Evolutionary conservation across 176 grass and related monocot species (phyloP).

Genomic region (Triticum timopheevii): DNA sequence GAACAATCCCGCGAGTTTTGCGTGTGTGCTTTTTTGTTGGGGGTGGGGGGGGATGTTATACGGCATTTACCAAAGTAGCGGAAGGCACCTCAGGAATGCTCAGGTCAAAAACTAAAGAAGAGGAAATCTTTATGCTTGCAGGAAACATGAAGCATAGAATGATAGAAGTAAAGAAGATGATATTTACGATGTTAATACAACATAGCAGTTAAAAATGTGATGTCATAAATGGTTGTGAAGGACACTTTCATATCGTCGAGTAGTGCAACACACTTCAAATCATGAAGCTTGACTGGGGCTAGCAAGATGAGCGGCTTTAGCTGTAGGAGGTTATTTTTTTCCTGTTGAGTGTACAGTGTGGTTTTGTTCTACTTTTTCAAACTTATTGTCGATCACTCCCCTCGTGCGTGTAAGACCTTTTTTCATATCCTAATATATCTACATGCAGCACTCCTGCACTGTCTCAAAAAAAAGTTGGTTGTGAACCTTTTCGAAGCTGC

Average conservation of each 20-base stretch:
- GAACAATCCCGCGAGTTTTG: neutral
- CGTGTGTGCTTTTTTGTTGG: too few species aligned
- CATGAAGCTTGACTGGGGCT: neutral
- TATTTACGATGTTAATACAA: neutral
- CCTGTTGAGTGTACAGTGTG: neutral
- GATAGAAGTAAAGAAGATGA: neutral
- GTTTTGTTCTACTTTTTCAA: neutral
- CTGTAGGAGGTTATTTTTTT: neutral
- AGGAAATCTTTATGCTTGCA: conserved; percentile 23
- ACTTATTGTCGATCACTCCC: neutral
- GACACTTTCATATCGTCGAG: neutral
- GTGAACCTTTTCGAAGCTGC: conserved; percentile 77
- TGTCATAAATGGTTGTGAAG: neutral
- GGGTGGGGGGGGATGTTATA: neutral
- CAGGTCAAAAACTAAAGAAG: conserved; percentile 3
- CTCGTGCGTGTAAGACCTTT: neutral
- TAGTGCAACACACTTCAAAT: neutral
- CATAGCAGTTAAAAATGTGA: conserved; percentile 6
- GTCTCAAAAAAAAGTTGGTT: conserved; percentile 22
- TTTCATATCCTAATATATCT: neutral
- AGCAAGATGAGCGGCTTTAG: neutral
- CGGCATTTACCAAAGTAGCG: neutral
- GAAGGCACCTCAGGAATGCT: neutral
- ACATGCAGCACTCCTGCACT: neutral
- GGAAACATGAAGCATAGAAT: neutral